Base-by-base conservation (phyloP, 768 basidiomycete genomes). In the Agrocybe praecox region DNA sequence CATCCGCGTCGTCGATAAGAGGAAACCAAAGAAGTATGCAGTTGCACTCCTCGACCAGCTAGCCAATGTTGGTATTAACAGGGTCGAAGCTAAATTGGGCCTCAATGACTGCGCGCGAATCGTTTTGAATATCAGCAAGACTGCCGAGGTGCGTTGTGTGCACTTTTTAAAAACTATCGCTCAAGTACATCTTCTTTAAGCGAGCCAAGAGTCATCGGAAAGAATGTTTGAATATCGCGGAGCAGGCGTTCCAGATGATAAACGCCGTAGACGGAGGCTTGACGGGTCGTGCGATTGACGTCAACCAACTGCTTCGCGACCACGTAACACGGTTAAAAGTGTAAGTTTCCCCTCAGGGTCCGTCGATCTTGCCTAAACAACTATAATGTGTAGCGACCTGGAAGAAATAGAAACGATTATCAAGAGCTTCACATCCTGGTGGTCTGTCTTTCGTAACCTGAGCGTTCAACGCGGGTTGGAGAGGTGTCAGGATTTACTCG, bases 201-300 rank as follows among this genome's bases (percentile, higher is more conserved):
- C 57, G 56, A n/a, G 63, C 65, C 9, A 66, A 62, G 46, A 60
- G 52, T 18, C 60, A 65, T 49, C 60, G 60, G 3, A 55, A 47
- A 19, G 56, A 54, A 5, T 68, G 67, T 48, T 26, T 33, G 33
- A 53, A 58, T 29, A 62, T 68, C 11, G 67, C 67, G 4, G 60
- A 62, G 32, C 60, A 63, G 40, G 61, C 63, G 5, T 68, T 59
- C 40, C 61, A 65, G 10, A 59, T 68, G 6, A 54, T 68, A 2
- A 68, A 65, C 22, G 65, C 65, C 1, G 57, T 68, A 1, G 63
- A 66, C 17, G 67, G 63, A 18, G 65, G 65, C 4, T 53, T 68
- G 21, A 63, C 66, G 49, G 62, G 65, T 15, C 59, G 60, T 19
- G 67, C 60, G n/a, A 60, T 68, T 19, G 67, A 68, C 45, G 48